Evolutionary conservation across 768 basidiomycete species (phyloP), one percentile per base, ranked within the genome.

Genomic region (Hemileccinum rubropunctum): DNA sequence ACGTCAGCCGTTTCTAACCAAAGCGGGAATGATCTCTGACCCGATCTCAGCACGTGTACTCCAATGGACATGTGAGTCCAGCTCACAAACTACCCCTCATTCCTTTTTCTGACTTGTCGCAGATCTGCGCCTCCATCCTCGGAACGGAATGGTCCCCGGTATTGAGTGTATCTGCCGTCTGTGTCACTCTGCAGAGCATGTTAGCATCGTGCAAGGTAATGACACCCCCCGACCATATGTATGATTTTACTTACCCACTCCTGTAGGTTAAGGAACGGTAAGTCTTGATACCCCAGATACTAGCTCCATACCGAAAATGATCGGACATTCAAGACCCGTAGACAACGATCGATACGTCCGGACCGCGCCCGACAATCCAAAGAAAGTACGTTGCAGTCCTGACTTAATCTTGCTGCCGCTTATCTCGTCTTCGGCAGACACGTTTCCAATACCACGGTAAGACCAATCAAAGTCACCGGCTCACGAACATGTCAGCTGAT

Each of bases 81-180:
- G 12, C 30, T 48, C 20, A 4, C 20, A 33, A 27, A 3, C 51
- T 21, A 45, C 37, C 15, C 34, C 28, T 49, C 43, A 41, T 57
- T 58, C 48, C 52, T 46, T 38, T 45, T 48, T 52, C 50, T 62
- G 48, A 59, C 49, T 42, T 26, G 42, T 33, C 41, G 18, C 34
- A 93, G 86, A 93, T 94, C 58, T 94, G 91, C 62, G 90, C 88
- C 9, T 91, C 88, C 13, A 92, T 95, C 49, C 80, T 95, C 8
- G 92, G 90, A 23, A 86, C 79, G 58, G 91, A 92, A 56, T 93
- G 91, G 91, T 90, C 88, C 10, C 91, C 90, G 0, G 89, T 91
- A n/a, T 70, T 92, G 54, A 90, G 86, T 53, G 89, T 90, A 18
- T 75, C 84, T 23, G 79, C 88, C 3, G 82, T 93, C 37, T 92